phyloP scores from a whole-genome alignment of 257 asterid genomes.

The Ballota nigra region DNA sequence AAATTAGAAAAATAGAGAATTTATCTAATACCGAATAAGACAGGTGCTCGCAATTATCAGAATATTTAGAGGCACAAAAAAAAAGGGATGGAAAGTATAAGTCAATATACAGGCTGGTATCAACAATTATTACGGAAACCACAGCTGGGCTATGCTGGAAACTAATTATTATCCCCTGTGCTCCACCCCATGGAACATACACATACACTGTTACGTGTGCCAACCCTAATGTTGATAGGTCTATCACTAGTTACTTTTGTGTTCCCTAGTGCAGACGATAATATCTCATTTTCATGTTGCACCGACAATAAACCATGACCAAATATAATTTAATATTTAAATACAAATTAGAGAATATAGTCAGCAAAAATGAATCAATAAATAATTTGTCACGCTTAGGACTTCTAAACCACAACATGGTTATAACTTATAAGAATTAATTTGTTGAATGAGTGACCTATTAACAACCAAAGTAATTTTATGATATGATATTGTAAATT shows the following conservation, averaged over 20 bases:
- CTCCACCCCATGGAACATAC: slow-evolving; percentile 17
- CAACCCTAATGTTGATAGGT: background rate
- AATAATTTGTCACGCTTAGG: background rate
- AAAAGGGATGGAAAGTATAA: background rate
- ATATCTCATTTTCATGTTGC: slow-evolving; percentile 7
- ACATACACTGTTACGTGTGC: slow-evolving; percentile 14
- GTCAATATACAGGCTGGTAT: slow-evolving; percentile 54
- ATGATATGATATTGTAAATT: background rate
- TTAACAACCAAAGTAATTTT: background rate
- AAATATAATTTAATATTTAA: no score
- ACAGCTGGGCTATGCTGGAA: slow-evolving; percentile 44
- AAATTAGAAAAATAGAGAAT: background rate
- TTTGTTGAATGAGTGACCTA: background rate
- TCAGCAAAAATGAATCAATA: background rate
- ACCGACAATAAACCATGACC: slow-evolving; percentile 32
- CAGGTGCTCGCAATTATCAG: background rate
- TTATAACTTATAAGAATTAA: slow-evolving; percentile 10
- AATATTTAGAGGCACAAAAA: background rate
- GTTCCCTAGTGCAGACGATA: slow-evolving; percentile 15
- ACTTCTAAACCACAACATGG: background rate
- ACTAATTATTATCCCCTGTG: slow-evolving; percentile 10
- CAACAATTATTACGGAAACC: slow-evolving; percentile 20
- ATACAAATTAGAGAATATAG: slow-evolving; percentile 11
- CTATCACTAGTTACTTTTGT: slow-evolving; percentile 3
- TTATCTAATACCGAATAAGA: slow-evolving; percentile 1